Evolutionary conservation across 352 stramenopile species (phyloP), one percentile per base, ranked within the genome.

Genomic region (Globisporangium perplexum): DNA sequence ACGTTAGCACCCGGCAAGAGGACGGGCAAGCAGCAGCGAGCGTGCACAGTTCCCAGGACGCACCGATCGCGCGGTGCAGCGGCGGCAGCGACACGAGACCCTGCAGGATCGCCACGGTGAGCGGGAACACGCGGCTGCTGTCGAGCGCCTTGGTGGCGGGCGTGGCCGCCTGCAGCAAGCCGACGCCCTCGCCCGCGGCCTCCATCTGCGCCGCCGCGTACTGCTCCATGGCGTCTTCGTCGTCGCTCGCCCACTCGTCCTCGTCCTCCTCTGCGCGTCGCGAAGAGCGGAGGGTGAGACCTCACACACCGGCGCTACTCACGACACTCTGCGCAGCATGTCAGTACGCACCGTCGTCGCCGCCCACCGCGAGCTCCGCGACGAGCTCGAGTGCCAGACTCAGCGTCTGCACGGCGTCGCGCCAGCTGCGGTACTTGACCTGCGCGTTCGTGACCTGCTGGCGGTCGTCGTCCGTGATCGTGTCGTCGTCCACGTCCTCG

Each of bases 221-320:
- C 62, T 87, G 69, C 55, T 93, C 85, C 85, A 95, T 95, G 24
- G 77, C 83, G 39, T 95, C 85, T 68, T 95, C 85, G 42, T 95
- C 85, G 23, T 95, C 85, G 47, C 83, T 95, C 4, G 59, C 81
- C 85, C 85, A 95, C 50, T 93, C 84, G 18, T 90, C 82, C 60
- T 91, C 82, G 11, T 90, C 77, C 0, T 88, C 74, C 15, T 76
- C 76, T 74, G 49, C 15, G 23, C 7, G 42, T 12, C 52, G 22
- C 42, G 20, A 30, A 11, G 15, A 17, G 23, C n/a, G 33, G 22
- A 36, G 28, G 1, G 17, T 20, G 10, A 51, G 46, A 8, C n/a
- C 26, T 5, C 26, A n/a, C n/a, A n/a, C n/a, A n/a, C n/a, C n/a
- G n/a, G n/a, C n/a, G n/a, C n/a, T n/a, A n/a, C n/a, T n/a, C n/a